Conservation (phyloP, 2,329 filamentous ascomycete genomes). For the Xylaria sp. region DNA sequence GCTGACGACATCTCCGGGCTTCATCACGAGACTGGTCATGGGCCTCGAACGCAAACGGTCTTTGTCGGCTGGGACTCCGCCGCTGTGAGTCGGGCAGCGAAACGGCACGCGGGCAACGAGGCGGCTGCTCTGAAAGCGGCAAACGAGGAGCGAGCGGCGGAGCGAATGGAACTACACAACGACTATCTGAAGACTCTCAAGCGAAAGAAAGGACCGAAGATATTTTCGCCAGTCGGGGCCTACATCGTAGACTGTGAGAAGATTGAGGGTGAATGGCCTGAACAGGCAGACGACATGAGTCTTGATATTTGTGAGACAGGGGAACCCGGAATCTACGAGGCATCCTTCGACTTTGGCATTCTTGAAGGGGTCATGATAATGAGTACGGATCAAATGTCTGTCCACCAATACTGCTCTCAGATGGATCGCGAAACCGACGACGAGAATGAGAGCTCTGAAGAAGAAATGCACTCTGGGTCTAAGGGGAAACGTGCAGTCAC, state of each 20-base stretch:
- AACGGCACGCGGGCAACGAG: slow-evolving; percentile 13
- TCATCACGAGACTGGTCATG: slow-evolving; percentile 18
- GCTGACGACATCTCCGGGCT: slow-evolving; percentile 27
- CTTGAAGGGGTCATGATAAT: slow-evolving; percentile 48
- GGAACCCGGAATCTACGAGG: slow-evolving; percentile 45
- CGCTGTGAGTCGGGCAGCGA: slow-evolving; percentile 22
- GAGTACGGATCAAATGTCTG: slow-evolving; percentile 40
- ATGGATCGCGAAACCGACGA: slow-evolving; percentile 18
- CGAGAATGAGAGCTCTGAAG: slow-evolving; percentile 4
- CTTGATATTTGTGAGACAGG: slow-evolving; percentile 45
- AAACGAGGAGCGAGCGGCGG: slow-evolving; percentile 13
- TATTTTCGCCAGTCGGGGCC: slow-evolving; percentile 41
- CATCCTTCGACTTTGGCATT: slow-evolving; percentile 48
- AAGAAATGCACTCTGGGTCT: slow-evolving; percentile 19
- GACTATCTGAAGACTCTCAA: slow-evolving; percentile 30
- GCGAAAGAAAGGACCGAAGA: background rate
- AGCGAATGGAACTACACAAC: slow-evolving; percentile 23
- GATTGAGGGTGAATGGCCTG: slow-evolving; percentile 45
- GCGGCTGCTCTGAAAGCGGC: slow-evolving; percentile 11
- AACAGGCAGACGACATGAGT: slow-evolving; percentile 37
- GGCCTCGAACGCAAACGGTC: slow-evolving; percentile 18
- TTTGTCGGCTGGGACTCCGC: slow-evolving; percentile 35
- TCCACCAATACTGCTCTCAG: slow-evolving; percentile 35
- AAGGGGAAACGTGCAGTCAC: slow-evolving; percentile 41
- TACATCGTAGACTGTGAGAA: slow-evolving; percentile 46